Conservation (phyloP, 2,329 filamentous ascomycete species). For the Arthrinium puccinioides region DNA sequence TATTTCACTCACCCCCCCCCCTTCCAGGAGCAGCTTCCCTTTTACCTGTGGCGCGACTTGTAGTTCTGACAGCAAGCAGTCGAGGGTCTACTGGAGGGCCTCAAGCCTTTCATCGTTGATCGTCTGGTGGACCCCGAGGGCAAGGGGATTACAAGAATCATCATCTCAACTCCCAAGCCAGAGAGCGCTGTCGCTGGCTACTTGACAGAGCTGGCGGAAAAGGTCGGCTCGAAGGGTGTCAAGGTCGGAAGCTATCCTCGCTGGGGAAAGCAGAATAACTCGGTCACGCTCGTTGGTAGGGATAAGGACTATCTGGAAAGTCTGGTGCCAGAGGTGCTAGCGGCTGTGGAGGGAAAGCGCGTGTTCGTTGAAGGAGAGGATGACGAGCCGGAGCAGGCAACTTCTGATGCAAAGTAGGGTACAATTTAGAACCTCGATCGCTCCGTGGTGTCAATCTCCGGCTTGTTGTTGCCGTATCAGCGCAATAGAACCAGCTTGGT, state of each 20-base stretch:
- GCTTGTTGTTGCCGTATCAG: no score
- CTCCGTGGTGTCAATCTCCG: no score
- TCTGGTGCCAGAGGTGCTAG: conserved; percentile 68
- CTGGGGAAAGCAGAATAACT: conserved; percentile 83
- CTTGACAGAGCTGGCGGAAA: conserved; percentile 69
- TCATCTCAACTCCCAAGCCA: conserved; percentile 80
- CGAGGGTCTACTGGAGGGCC: conserved; percentile 66
- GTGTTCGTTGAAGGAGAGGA: conserved; percentile 66
- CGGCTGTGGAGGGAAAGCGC: conserved; percentile 65
- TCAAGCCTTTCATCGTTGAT: conserved; percentile 65
- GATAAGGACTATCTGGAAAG: conserved; percentile 73
- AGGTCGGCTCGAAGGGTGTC: conserved; percentile 67
- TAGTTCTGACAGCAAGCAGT: conserved; percentile 32
- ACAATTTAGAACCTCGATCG: not conserved
- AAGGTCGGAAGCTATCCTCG: conserved; percentile 95
- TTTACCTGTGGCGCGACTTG: no score
- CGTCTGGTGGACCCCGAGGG: conserved; percentile 71
- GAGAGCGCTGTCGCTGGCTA: conserved; percentile 83
- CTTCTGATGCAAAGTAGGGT: not conserved
- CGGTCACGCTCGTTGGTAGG: conserved; percentile 77
- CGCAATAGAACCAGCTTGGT: no score
- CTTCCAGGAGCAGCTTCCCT: no score
- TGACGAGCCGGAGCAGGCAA: conserved; percentile 32
- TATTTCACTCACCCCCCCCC: conserved; percentile 1
- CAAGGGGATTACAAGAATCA: conserved; percentile 68